phyloP scores from a whole-genome alignment of 768 basidiomycete species.

The Mycena belliarum region DNA sequence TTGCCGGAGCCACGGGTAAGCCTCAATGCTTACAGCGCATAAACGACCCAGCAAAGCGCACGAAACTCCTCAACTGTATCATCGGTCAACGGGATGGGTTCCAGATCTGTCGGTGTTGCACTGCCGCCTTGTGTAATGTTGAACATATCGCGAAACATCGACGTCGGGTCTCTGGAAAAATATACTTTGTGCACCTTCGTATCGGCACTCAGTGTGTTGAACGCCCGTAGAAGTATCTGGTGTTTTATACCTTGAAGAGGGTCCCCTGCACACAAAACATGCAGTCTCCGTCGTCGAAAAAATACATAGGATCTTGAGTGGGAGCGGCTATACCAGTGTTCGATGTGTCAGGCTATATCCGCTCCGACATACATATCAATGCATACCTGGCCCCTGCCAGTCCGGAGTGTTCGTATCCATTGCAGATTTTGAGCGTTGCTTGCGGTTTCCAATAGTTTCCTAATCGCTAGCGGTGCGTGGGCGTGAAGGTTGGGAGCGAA shows the following conservation, averaged over 20 bases:
- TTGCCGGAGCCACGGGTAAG: too few species aligned
- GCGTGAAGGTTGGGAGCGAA: too few species aligned
- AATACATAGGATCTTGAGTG: not conserved
- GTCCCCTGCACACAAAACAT: not conserved
- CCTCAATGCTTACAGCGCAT: not conserved
- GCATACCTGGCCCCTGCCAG: not conserved
- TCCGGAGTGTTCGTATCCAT: not conserved
- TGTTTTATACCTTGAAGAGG: conserved; percentile 8
- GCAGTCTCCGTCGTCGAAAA: conserved; percentile 11
- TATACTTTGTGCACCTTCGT: not conserved
- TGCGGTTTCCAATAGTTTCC: too few species aligned
- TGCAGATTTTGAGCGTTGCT: too few species aligned
- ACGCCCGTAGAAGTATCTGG: not conserved
- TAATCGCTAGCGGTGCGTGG: too few species aligned
- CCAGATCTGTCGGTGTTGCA: not conserved
- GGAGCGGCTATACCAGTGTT: not conserved
- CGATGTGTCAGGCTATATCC: not conserved
- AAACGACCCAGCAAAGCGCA: conserved; percentile 7
- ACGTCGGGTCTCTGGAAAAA: conserved; percentile 1
- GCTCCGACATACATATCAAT: not conserved
- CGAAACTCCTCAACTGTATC: not conserved
- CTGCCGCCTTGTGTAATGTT: not conserved
- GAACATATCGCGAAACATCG: conserved; percentile 4
- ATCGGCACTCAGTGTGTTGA: not conserved
- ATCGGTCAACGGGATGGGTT: not conserved